Percentiles rank a stretch among this genome's conserved stretches.
Evolutionary conservation across 2,329 filamentous ascomycete genomes (phyloP).

Genomic region (Teratosphaeria pseudoeucalypti): DNA sequence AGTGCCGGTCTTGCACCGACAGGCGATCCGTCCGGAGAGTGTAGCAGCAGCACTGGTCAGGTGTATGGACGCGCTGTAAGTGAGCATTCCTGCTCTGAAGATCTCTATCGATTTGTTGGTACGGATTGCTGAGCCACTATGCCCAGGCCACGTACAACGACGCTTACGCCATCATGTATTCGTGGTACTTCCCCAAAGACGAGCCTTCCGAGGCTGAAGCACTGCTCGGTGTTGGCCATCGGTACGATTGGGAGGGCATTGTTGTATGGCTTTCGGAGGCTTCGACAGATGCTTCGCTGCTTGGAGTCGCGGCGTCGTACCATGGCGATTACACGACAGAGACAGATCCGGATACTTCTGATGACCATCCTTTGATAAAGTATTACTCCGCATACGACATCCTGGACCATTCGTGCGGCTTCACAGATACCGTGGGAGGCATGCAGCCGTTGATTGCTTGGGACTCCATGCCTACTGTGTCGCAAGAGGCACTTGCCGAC

Average conservation of each 20-base stretch:
- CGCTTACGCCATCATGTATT: slow-evolving; percentile 41
- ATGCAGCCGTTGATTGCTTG: slow-evolving; percentile 33
- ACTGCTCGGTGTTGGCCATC: slow-evolving; percentile 35
- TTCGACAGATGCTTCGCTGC: slow-evolving; percentile 30
- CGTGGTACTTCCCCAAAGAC: slow-evolving; percentile 44
- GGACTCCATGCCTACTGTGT: slow-evolving; percentile 32
- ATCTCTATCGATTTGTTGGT: background rate
- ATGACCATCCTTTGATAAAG: slow-evolving; percentile 35
- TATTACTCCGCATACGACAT: slow-evolving; percentile 39
- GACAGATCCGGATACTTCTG: slow-evolving; percentile 31
- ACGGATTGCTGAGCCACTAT: background rate
- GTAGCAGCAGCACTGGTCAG: slow-evolving; percentile 33
- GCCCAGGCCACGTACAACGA: slow-evolving; percentile 27
- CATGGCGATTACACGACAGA: slow-evolving; percentile 40
- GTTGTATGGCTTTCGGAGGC: slow-evolving; percentile 40
- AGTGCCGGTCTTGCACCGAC: background rate
- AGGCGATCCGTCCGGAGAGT: background rate
- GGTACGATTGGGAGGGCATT: slow-evolving; percentile 29
- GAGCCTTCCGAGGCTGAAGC: slow-evolving; percentile 38
- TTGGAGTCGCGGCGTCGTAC: slow-evolving; percentile 43
- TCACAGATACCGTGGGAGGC: slow-evolving; percentile 17
- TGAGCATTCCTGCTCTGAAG: background rate
- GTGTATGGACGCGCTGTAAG: slow-evolving; percentile 33
- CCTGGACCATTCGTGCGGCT: slow-evolving; percentile 24
- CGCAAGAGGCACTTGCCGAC: slow-evolving; percentile 32